Conservation (phyloP, 495 filamentous ascomycete species). For the Lasiosphaeria ovina region DNA sequence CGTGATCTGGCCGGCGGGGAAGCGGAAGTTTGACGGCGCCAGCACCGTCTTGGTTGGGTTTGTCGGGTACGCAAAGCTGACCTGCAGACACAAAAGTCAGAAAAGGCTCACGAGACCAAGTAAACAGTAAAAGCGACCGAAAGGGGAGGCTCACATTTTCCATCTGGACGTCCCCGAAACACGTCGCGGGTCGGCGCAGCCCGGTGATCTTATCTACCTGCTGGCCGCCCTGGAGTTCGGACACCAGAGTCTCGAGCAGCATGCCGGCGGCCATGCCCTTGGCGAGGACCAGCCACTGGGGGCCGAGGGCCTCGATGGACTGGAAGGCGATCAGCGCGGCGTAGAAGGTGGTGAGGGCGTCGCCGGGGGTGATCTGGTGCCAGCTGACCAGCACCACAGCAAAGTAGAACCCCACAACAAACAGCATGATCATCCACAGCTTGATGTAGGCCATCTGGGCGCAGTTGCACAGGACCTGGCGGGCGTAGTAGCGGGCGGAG, state of each 20-base stretch:
- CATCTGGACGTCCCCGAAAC: conserved; percentile 67
- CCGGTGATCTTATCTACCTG: conserved; percentile 26
- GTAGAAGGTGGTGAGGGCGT: conserved; percentile 84
- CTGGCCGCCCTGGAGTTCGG: conserved; percentile 15
- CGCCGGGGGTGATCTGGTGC: conserved; percentile 54
- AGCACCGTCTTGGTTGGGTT: conserved; percentile 64
- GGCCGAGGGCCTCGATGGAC: conserved; percentile 67
- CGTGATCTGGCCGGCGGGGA: conserved; percentile 68
- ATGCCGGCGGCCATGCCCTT: conserved; percentile 77
- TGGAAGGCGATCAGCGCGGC: conserved; percentile 73
- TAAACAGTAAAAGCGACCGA: not conserved
- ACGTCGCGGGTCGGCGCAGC: conserved; percentile 30
- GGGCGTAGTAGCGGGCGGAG: conserved; percentile 63
- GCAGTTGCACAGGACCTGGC: conserved; percentile 65
- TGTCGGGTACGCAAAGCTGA: conserved; percentile 82
- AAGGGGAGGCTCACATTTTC: conserved; percentile 54
- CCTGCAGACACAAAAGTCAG: conserved; percentile 39
- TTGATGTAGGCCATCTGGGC: conserved; percentile 69
- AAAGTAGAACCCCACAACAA: conserved; percentile 92
- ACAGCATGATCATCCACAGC: conserved; percentile 73
- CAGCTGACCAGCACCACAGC: conserved; percentile 63
- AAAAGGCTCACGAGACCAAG: not conserved
- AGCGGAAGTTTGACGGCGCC: conserved; percentile 56
- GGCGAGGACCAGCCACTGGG: conserved; percentile 69
- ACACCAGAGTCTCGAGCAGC: conserved; percentile 48